Evolutionary conservation across 306 rosid genomes (phyloP).

Genomic region (Benincasa hispida): DNA sequence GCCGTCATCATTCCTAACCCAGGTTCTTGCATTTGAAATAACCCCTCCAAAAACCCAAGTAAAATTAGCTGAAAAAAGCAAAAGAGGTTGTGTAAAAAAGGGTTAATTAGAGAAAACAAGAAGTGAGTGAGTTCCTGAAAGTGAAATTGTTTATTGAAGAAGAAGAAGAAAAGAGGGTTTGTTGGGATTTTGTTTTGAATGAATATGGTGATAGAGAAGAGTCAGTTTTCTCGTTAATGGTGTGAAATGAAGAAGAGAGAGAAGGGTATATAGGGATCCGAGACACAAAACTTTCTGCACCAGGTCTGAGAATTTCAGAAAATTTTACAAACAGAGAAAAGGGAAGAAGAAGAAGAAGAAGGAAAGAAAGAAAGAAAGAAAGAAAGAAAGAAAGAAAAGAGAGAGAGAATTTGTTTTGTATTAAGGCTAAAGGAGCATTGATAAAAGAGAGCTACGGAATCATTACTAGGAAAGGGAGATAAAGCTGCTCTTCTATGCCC

Average conservation of each 20-base stretch:
- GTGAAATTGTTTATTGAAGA: neutral
- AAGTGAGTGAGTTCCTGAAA: neutral
- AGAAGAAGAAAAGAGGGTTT: neutral
- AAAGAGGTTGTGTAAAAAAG: neutral
- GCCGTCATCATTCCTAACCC: constrained; percentile 62
- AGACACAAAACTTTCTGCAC: constrained; percentile 8
- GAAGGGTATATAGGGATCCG: constrained; percentile 2
- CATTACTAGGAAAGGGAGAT: constrained; percentile 9
- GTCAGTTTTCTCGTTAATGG: constrained; percentile 5
- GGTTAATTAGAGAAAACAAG: neutral
- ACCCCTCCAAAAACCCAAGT: neutral
- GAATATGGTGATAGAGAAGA: constrained; percentile 1
- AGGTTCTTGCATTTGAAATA: constrained; percentile 53
- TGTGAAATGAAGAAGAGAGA: neutral
- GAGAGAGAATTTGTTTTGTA: constrained; percentile 7
- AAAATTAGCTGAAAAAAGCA: neutral
- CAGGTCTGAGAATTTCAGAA: constrained; percentile 6
- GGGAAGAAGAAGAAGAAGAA: neutral
- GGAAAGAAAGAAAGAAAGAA: neutral
- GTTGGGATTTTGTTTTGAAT: neutral
- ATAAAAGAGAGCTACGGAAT: neutral
- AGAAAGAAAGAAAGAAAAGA: neutral
- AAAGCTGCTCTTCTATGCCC: constrained; percentile 7
- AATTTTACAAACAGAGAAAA: neutral
- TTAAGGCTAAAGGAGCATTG: neutral